These are phyloP conservation scores for Tilletiopsis washingtonensis DNA, from an alignment of 1,284 basidiomycete genomes.

Conservation along the genomic window DNA sequence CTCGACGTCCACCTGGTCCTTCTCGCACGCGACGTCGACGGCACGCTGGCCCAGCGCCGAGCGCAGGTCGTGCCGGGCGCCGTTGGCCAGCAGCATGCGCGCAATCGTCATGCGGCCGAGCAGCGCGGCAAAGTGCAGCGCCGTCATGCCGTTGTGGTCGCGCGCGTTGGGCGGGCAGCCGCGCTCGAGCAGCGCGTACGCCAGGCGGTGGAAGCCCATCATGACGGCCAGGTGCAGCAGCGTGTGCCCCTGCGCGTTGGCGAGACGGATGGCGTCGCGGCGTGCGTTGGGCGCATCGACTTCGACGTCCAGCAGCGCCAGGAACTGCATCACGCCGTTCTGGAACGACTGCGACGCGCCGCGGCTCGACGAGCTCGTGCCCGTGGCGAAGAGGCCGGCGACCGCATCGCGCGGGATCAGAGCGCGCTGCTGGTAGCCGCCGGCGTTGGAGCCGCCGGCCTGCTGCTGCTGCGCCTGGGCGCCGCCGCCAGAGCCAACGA, in stretches of 20 bases:
- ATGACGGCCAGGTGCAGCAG: constrained; percentile 78
- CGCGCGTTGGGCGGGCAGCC: constrained; percentile 72
- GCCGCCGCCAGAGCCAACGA: constrained; percentile 41
- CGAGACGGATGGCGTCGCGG: constrained; percentile 48
- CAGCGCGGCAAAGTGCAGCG: constrained; percentile 77
- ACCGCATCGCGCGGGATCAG: constrained; percentile 13
- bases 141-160: constrained; percentile 83
- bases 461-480: background rate
- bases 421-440: background rate
- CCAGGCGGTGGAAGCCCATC: constrained; percentile 67
- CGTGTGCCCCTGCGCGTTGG: constrained; percentile 46
- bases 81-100: constrained; percentile 63
- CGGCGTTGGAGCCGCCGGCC: background rate
- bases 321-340: constrained; percentile 66
- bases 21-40: constrained; percentile 63
- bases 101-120: constrained; percentile 62
- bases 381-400: constrained; percentile 21
- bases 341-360: constrained; percentile 58
- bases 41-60: constrained; percentile 71
- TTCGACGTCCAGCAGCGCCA: constrained; percentile 60
- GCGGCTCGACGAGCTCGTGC: constrained; percentile 3
- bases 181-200: constrained; percentile 63
- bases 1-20: constrained; percentile 53
- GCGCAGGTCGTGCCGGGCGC: constrained; percentile 69
- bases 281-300: constrained; percentile 8